Base-by-base conservation (phyloP, 257 asterid species). In the Coffea canephora region DNA sequence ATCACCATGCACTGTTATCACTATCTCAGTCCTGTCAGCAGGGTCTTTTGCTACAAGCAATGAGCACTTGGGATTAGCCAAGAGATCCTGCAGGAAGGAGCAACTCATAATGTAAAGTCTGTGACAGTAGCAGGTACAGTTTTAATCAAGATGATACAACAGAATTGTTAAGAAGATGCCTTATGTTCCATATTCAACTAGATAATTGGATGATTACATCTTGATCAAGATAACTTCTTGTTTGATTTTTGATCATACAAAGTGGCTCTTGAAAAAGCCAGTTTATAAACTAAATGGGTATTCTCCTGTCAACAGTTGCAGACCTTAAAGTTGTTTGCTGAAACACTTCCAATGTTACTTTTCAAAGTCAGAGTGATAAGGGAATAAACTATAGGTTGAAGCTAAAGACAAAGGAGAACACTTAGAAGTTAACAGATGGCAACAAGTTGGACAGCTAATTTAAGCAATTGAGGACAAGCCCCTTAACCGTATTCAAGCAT, bases 1-100 rank as follows among this genome's bases (percentile, higher is more conserved):
- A 87, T 94, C 97, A 76, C 99, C 99, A 27, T 94, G 96, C 75
- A 96, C 88, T 76, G 87, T 87, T 61, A 96, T 88, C 64, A 92
- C 91, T 77, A 94, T 84, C 84, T 91, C 99, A 18, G 97, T 90
- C 88, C 97, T 90, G 80, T 96, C 99, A 80, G 89, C 91, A 0
- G 98, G 98, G 84, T 96, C 98, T 86, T 89, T 96, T 74, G 98
- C 90, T 25, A 96, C 95, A 84, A 96, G 99, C 91, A 96, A 84
- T 41, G 98, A 94, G 90, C 99, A 94, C 84, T 85, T 92, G 78
- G 97, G 84, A 84, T 87, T 94, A 83, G 94, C 95, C 73, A 86
- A 87, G 77, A 96, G 98, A 84, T 96, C 97, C 99, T 96, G 97
- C 88, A 88, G 64, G 46, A 77, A 78, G 77, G 65, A 79, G 62